phyloP scores from a whole-genome alignment of 306 rosid species.

The Delonix regia region DNA sequence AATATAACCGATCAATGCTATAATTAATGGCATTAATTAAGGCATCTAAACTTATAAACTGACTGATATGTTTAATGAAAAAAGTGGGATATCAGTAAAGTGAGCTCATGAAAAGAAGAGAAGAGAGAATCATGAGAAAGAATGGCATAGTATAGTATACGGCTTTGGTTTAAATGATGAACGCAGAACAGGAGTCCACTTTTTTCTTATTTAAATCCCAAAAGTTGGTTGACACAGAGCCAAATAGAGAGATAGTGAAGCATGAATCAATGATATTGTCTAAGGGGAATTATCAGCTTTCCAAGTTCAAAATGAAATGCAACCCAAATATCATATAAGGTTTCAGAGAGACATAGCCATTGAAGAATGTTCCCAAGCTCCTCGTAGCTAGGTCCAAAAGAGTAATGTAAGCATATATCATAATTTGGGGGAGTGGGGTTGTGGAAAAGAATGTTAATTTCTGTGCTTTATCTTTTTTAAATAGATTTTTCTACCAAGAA shows the following conservation, averaged over 20 bases:
- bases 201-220: conserved; percentile 29
- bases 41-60: conserved; percentile 7
- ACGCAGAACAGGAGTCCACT: background rate
- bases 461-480: no score
- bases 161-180: conserved; percentile 41
- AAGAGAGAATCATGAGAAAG: conserved; percentile 43
- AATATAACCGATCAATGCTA: conserved; percentile 23
- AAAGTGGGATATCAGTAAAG: conserved; percentile 38
- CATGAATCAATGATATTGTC: conserved; percentile 53
- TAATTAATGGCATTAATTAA: background rate
- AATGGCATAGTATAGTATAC: conserved; percentile 22
- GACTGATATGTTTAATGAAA: background rate
- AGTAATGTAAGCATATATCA: conserved; percentile 34
- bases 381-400: conserved; percentile 3
- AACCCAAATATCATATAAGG: conserved; percentile 27
- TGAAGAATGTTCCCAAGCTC: conserved; percentile 29
- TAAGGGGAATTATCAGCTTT: conserved; percentile 26
- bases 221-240: conserved; percentile 18
- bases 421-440: conserved; percentile 31
- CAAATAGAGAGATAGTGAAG: conserved; percentile 34
- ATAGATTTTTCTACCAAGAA: no score
- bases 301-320: conserved; percentile 34
- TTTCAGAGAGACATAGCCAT: conserved; percentile 15
- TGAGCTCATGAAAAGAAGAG: conserved; percentile 43
- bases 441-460: conserved; percentile 31